phyloP scores from a whole-genome alignment of 805 yeast species.

The Yamadazyma tumulicola region DNA sequence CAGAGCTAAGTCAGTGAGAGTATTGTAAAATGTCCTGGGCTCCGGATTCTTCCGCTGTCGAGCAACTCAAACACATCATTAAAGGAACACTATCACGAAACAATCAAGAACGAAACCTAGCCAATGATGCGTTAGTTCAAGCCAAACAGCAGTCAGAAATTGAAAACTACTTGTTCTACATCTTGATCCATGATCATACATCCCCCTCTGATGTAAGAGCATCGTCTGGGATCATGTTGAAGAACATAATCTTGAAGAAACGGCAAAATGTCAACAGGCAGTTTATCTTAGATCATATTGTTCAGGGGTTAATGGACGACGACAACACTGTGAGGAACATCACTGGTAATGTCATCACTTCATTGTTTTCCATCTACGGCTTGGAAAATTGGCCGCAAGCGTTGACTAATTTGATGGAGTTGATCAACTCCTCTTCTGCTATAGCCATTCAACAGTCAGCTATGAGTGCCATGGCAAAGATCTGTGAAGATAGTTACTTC shows the following conservation, averaged over 20 bases:
- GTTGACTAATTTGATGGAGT: conserved; percentile 62
- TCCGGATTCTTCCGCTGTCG: conserved; percentile 59
- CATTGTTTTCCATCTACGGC: conserved; percentile 70
- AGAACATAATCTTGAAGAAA: conserved; percentile 60
- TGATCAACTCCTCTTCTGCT: conserved; percentile 38
- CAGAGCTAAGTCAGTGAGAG: too few species aligned
- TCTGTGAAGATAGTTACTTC: conserved; percentile 82
- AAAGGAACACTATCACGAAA: conserved; percentile 68
- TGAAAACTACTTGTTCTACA: conserved; percentile 71
- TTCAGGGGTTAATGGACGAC: conserved; percentile 51
- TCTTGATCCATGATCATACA: conserved; percentile 53
- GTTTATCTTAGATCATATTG: conserved; percentile 42
- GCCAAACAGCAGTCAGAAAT: conserved; percentile 75
- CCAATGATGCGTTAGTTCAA: conserved; percentile 67
- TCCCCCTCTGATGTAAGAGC: conserved; percentile 65
- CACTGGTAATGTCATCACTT: conserved; percentile 86
- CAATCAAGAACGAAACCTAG: conserved; percentile 52
- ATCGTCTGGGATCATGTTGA: conserved; percentile 82
- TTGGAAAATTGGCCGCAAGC: conserved; percentile 70
- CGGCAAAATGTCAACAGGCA: conserved; percentile 23
- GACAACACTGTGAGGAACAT: conserved; percentile 73
- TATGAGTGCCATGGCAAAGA: conserved; percentile 74
- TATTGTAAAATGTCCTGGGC: conserved; percentile 51
- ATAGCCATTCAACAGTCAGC: conserved; percentile 62
- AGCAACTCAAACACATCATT: conserved; percentile 64